Evolutionary conservation across 208 protist species (phyloP).

Genomic region (Tritrichomonas foetus): DNA sequence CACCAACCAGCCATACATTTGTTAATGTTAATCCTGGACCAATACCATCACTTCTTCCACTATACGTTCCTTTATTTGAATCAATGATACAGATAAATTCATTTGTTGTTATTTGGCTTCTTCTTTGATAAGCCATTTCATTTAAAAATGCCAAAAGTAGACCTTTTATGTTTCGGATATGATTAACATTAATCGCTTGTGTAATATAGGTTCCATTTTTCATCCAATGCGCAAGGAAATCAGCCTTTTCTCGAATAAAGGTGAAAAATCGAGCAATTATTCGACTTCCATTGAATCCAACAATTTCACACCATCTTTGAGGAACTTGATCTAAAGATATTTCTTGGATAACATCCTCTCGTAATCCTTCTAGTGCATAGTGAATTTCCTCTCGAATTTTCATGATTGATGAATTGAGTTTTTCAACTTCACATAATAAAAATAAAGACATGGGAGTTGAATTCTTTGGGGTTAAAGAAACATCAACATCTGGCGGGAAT

Average conservation of each 20-base stretch:
- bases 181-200: background rate
- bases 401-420: background rate
- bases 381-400: background rate
- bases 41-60: too few relatives aligned
- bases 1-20: too few relatives aligned
- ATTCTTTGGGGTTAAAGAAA: too few relatives aligned
- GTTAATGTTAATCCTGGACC: too few relatives aligned
- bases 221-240: background rate
- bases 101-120: background rate
- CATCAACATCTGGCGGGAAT: too few relatives aligned
- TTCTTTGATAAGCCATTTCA: constrained; percentile 15
- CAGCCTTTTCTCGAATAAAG: background rate
- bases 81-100: too few relatives aligned
- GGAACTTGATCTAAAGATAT: background rate
- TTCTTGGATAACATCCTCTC: background rate
- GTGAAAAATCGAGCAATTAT: background rate
- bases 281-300: background rate
- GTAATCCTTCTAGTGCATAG: background rate
- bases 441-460: background rate
- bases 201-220: background rate
- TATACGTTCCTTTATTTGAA: too few relatives aligned
- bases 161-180: background rate
- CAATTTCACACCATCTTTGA: background rate
- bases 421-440: background rate
- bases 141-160: background rate